These are phyloP conservation scores for Colletotrichum siamense DNA, from an alignment of 2,329 filamentous ascomycete genomes.

Conservation along the genomic window DNA sequence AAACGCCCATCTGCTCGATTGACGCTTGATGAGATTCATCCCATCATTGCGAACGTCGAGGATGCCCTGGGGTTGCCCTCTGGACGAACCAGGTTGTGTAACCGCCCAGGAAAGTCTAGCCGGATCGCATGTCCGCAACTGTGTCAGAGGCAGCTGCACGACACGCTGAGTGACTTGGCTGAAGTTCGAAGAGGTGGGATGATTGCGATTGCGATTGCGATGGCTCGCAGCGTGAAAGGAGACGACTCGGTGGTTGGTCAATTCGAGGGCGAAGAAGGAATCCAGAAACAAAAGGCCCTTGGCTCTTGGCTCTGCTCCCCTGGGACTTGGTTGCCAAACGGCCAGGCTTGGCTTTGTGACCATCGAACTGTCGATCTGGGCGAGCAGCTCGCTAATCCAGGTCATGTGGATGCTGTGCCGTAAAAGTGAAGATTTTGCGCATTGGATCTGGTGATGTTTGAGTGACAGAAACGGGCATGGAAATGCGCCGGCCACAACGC, in stretches of 20 bases:
- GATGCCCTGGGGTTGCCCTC: neutral
- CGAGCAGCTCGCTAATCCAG: neutral
- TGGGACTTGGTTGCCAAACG: neutral
- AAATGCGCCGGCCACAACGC: neutral
- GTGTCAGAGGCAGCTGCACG: neutral
- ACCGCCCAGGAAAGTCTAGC: neutral
- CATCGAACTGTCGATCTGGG: neutral
- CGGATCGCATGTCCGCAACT: neutral
- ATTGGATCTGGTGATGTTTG: neutral
- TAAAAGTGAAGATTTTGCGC: neutral
- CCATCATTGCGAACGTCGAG: neutral
- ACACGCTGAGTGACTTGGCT: neutral
- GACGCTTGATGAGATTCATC: neutral
- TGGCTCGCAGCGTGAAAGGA: neutral
- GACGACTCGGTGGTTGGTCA: neutral
- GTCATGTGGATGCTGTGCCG: neutral
- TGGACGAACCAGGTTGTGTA: neutral
- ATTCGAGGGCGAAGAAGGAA: neutral
- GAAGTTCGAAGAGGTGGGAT: neutral
- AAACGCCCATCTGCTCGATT: neutral
- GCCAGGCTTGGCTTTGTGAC: neutral
- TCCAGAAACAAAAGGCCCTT: slow-evolving; percentile 7
- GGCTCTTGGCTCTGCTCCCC: neutral
- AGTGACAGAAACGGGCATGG: neutral
- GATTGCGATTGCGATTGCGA: neutral